phyloP scores from a whole-genome alignment of 768 basidiomycete species.

The Panaeolus cyanescens region DNA sequence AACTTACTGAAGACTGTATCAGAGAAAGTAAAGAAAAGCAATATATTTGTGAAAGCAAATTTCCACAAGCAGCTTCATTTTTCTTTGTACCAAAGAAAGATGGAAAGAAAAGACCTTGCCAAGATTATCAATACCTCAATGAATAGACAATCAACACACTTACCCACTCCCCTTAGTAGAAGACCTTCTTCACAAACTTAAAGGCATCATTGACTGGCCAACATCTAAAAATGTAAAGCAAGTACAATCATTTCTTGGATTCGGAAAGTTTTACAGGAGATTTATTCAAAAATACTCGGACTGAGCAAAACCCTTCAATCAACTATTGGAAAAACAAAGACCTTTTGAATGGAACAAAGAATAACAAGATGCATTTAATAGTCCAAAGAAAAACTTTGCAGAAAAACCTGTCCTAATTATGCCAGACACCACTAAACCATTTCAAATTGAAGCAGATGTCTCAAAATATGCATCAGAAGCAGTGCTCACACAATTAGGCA shows the following conservation, averaged over 20 bases:
- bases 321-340: constrained; percentile 9
- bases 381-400: constrained; percentile 21
- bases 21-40: constrained; percentile 21
- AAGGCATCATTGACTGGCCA: constrained; percentile 28
- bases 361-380: constrained; percentile 20
- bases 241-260: constrained; percentile 42
- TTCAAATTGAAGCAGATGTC: constrained; percentile 28
- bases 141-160: constrained; percentile 28
- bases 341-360: constrained; percentile 16
- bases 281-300: constrained; percentile 34
- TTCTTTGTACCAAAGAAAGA: constrained; percentile 30
- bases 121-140: constrained; percentile 36
- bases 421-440: background rate
- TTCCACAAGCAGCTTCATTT: constrained; percentile 20
- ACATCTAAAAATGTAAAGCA: constrained; percentile 23
- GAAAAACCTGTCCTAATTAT: constrained; percentile 21
- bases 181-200: constrained; percentile 23
- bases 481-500: constrained; percentile 33
- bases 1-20: constrained; percentile 19
- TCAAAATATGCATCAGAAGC: constrained; percentile 37
- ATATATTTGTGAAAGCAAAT: constrained; percentile 21
- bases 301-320: constrained; percentile 21
- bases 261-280: constrained; percentile 35
- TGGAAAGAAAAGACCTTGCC: constrained; percentile 19
- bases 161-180: constrained; percentile 31